phyloP scores from a whole-genome alignment of 169 alveolate genomes.

The Plasmodium reichenowi region DNA sequence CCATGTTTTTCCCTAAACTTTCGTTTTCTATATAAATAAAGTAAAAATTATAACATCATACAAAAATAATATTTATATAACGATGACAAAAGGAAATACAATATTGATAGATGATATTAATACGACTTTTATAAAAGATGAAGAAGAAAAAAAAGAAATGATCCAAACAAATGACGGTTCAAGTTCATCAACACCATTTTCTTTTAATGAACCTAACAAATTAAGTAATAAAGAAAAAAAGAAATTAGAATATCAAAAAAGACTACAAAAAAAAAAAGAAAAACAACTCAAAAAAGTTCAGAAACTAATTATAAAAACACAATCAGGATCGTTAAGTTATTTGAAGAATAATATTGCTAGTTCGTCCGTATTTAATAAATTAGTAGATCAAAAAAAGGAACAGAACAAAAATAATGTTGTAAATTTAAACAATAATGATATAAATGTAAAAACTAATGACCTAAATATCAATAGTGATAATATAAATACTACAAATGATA shows the following conservation, averaged over 20 bases:
- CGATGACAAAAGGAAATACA: background rate
- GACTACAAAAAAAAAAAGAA: slow-evolving; percentile 62
- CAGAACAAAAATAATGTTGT: background rate
- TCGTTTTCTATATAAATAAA: too few relatives aligned
- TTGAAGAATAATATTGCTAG: slow-evolving; percentile 15
- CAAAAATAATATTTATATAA: background rate
- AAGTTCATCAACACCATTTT: background rate
- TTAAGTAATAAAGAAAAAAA: slow-evolving; percentile 59
- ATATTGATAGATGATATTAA: background rate
- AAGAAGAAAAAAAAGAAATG: slow-evolving; percentile 9
- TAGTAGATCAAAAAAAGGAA: background rate
- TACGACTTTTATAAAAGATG: too few relatives aligned
- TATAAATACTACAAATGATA: too few relatives aligned
- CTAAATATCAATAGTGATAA: background rate
- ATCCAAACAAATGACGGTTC: background rate
- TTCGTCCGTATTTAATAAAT: background rate
- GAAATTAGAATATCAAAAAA: slow-evolving; percentile 58
- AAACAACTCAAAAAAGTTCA: slow-evolving; percentile 56
- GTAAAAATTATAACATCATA: background rate
- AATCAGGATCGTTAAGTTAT: slow-evolving; percentile 27
- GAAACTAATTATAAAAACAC: slow-evolving; percentile 54
- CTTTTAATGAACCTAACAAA: slow-evolving; percentile 4
- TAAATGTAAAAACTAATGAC: background rate
- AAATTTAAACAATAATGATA: background rate
- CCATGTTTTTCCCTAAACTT: too few relatives aligned